Evolutionary conservation across 2,329 filamentous ascomycete genomes (phyloP), one percentile per base, ranked within the genome.

Genomic region (Nemania abortiva): DNA sequence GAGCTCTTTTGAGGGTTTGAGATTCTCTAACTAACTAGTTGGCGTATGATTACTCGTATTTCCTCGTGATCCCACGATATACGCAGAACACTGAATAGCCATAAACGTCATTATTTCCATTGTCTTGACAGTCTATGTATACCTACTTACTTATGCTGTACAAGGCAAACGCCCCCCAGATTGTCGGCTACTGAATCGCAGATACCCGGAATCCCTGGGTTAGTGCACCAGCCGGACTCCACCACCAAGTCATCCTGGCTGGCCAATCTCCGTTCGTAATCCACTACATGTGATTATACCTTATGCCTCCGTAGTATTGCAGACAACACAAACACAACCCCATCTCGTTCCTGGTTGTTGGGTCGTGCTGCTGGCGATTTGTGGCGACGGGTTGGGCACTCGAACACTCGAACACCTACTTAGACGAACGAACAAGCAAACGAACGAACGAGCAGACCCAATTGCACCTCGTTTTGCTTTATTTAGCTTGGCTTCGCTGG

Each of bases 281-380:
- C 70, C 66, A 70, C 69, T 65, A 69, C 75, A 76, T 76, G 74
- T 73, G 74, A 59, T 63, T 55, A 31, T 37, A 22, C 6, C 31
- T 37, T 56, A 37, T 55, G 53, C 59, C 37, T 34, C n/a, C 6
- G 27, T 27, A 20, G 20, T 20, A 34, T 54, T 11, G 20, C 20
- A 18, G n/a, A 50, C 42, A 52, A 11, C 42, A 60, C 29, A 31
- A 62, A 29, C 59, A 20, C 49, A 20, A 10, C 52, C 54, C n/a
- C 42, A 27, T 55, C 39, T 54, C 27, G 56, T 57, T 34, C 58
- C 52, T 52, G 22, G 45, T 49, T 62, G 49, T 65, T 68, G 59
- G 55, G 68, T 60, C 39, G 45, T 49, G 37, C 37, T 42, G 56
- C 20, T 24, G 37, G 37, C 53, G 66, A 50, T 70, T 56, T 54